These are phyloP conservation scores for Botrytis medusae DNA, from an alignment of 2,329 filamentous ascomycete genomes.

Conservation along the genomic window DNA sequence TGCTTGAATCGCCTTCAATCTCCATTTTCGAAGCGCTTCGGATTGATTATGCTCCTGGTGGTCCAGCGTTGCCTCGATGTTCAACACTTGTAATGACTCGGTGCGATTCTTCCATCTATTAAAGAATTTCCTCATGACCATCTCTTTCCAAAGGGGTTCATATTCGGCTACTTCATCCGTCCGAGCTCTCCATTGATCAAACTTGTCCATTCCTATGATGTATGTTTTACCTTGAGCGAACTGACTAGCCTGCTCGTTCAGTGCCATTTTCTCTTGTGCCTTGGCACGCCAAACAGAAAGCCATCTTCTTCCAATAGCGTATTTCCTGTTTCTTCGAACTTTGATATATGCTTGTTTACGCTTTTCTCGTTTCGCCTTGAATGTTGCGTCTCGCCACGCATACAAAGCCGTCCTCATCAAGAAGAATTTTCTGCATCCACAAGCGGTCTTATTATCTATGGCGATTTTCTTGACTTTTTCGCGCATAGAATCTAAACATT, in stretches of 20 bases:
- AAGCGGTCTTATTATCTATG: slow-evolving; percentile 32
- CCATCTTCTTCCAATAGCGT: slow-evolving; percentile 33
- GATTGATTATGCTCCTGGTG: slow-evolving; percentile 36
- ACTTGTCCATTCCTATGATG: slow-evolving; percentile 36
- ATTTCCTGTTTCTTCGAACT: slow-evolving; percentile 37
- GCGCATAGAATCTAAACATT: slow-evolving; percentile 30
- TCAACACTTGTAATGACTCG: slow-evolving; percentile 30
- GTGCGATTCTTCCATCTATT: slow-evolving; percentile 34
- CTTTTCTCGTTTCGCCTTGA: slow-evolving; percentile 36
- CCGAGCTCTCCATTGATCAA: slow-evolving; percentile 38
- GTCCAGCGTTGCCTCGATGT: slow-evolving; percentile 34
- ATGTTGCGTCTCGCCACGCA: slow-evolving; percentile 36
- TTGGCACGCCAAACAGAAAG: slow-evolving; percentile 34
- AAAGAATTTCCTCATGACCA: slow-evolving; percentile 33
- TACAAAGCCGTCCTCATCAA: slow-evolving; percentile 34
- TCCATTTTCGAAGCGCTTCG: slow-evolving; percentile 38
- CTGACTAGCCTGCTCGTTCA: slow-evolving; percentile 35
- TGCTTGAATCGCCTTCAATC: slow-evolving; percentile 34
- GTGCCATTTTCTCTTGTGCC: slow-evolving; percentile 32
- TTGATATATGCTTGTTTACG: slow-evolving; percentile 36
- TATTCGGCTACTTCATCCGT: slow-evolving; percentile 35
- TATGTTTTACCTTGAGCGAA: slow-evolving; percentile 32
- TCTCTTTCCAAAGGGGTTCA: slow-evolving; percentile 31
- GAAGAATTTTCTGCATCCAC: slow-evolving; percentile 38
- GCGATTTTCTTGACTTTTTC: slow-evolving; percentile 29